Conservation (phyloP, 805 yeast genomes). For the Hanseniaspora taiwanica region DNA sequence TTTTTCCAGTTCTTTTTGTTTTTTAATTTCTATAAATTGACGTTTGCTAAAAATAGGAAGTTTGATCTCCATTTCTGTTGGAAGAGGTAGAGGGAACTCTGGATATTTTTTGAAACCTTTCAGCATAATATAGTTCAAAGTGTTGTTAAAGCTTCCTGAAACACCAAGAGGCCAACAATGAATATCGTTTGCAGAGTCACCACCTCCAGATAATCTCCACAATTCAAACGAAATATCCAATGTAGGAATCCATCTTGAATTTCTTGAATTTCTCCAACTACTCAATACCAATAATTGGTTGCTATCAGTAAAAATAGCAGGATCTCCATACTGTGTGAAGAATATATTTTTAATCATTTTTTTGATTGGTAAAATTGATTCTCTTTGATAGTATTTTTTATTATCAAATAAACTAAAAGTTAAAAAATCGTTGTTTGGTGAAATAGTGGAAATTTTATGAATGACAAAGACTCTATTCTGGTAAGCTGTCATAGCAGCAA, state of each 20-base stretch:
- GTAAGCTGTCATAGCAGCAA: constrained; percentile 52
- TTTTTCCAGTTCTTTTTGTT: constrained; percentile 19
- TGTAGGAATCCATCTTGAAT: constrained; percentile 80
- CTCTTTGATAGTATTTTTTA: constrained; percentile 29
- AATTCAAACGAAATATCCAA: constrained; percentile 38
- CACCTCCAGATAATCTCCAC: constrained; percentile 36
- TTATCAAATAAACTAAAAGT: constrained; percentile 15
- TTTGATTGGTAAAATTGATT: constrained; percentile 29
- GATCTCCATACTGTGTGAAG: constrained; percentile 82
- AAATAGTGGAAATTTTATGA: constrained; percentile 22
- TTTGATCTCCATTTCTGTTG: constrained; percentile 60
- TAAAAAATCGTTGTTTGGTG: constrained; percentile 18
- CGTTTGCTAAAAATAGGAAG: constrained; percentile 42
- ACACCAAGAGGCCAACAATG: constrained; percentile 78
- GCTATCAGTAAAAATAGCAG: constrained; percentile 72
- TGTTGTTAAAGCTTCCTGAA: neutral
- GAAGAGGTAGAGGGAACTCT: constrained; percentile 71
- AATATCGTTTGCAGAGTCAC: constrained; percentile 35
- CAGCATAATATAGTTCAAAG: constrained; percentile 45
- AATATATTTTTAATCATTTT: constrained; percentile 50
- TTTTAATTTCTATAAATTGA: constrained; percentile 17
- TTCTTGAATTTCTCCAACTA: constrained; percentile 65
- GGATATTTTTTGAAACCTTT: constrained; percentile 61
- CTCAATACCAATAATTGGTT: constrained; percentile 57
- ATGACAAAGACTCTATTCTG: constrained; percentile 43